phyloP scores from a whole-genome alignment of 129 eudicot species.

The Lactuca sativa region DNA sequence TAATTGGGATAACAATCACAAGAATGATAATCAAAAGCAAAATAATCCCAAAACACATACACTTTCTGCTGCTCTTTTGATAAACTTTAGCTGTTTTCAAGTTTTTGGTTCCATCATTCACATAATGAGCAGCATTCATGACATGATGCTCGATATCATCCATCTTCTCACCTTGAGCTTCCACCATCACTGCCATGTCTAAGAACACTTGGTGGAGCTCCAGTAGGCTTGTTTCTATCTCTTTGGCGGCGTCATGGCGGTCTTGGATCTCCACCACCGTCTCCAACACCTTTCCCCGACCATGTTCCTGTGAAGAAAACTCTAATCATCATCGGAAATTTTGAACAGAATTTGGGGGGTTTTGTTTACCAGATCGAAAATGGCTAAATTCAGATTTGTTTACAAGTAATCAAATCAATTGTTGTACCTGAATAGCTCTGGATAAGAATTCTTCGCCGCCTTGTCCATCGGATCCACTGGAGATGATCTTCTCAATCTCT shows the following conservation, averaged over 20 bases:
- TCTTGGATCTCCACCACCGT: slow-evolving; percentile 94
- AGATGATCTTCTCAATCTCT: slow-evolving; percentile 73
- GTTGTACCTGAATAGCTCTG: slow-evolving; percentile 72
- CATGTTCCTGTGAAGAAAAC: slow-evolving; percentile 56
- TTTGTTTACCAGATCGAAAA: background rate
- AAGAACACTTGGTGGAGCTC: slow-evolving; percentile 96
- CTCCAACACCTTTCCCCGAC: slow-evolving; percentile 84
- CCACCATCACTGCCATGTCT: slow-evolving; percentile 99
- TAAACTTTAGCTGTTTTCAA: slow-evolving; percentile 74
- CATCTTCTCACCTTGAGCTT: slow-evolving; percentile 93
- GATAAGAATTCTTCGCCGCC: slow-evolving; percentile 77
- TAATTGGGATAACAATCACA: slow-evolving; percentile 58
- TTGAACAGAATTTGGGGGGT: too few species aligned
- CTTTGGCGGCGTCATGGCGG: slow-evolving; percentile 90
- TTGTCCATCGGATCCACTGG: slow-evolving; percentile 46
- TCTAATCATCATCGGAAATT: background rate
- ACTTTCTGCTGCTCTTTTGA: slow-evolving; percentile 70
- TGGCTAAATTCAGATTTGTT: background rate
- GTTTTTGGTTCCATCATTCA: slow-evolving; percentile 66
- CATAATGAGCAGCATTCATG: slow-evolving; percentile 76
- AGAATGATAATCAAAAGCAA: slow-evolving; percentile 64
- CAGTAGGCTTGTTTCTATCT: slow-evolving; percentile 75
- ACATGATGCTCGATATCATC: slow-evolving; percentile 95
- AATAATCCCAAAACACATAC: slow-evolving; percentile 77
- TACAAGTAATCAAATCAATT: background rate